These are phyloP conservation scores for Amphicarpaea edgeworthii DNA, from an alignment of 306 rosid species.

Conservation along the genomic window DNA sequence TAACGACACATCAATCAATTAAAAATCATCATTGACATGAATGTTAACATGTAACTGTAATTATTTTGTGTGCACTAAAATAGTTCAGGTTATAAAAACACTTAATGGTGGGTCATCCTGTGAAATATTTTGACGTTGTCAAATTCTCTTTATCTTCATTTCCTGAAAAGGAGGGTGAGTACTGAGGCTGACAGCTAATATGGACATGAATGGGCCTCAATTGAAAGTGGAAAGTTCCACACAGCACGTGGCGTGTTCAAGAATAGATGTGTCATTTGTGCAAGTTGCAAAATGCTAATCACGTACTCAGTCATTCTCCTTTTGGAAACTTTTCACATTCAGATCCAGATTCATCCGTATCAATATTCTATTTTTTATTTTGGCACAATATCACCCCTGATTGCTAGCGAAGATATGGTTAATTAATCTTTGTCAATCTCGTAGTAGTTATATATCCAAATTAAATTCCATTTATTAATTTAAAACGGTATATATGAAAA, in stretches of 20 bases:
- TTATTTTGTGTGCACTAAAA: too few relatives aligned
- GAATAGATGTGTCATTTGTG: neutral
- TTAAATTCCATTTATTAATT: too few relatives aligned
- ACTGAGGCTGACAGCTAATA: constrained; percentile 49
- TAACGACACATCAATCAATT: too few relatives aligned
- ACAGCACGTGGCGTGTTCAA: constrained; percentile 42
- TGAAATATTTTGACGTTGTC: constrained; percentile 13
- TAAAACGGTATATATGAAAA: too few relatives aligned
- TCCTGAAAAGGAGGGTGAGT: constrained; percentile 24
- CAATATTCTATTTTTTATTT: too few relatives aligned
- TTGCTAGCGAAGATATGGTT: too few relatives aligned
- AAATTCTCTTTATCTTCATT: constrained; percentile 24
- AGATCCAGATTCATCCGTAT: neutral
- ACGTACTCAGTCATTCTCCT: too few relatives aligned
- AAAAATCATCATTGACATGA: too few relatives aligned
- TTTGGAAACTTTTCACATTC: constrained; percentile 20
- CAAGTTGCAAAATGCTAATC: constrained; percentile 49
- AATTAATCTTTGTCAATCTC: too few relatives aligned
- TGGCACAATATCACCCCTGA: too few relatives aligned
- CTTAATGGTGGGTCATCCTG: constrained; percentile 11
- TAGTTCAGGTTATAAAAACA: neutral
- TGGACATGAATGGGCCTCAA: constrained; percentile 40
- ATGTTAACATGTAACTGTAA: too few relatives aligned
- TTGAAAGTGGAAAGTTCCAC: constrained; percentile 36
- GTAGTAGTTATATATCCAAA: too few relatives aligned